These are phyloP conservation scores for Fagus sylvatica DNA, from an alignment of 306 rosid genomes.

Conservation along the genomic window DNA sequence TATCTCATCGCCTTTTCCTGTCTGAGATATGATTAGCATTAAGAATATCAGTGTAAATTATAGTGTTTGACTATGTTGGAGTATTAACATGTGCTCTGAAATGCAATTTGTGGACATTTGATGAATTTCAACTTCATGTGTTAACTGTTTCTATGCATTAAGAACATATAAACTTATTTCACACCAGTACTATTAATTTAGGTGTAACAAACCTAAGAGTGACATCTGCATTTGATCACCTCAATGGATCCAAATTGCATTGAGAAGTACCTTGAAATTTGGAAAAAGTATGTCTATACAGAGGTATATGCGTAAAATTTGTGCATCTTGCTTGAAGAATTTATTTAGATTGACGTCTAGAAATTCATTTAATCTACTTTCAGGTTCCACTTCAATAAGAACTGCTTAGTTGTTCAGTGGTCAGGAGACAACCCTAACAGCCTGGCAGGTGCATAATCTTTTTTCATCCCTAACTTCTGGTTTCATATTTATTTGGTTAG, in stretches of 20 bases:
- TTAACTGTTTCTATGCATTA: conserved; percentile 10
- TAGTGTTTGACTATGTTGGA: neutral
- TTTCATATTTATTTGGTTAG: neutral
- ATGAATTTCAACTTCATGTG: neutral
- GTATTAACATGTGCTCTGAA: neutral
- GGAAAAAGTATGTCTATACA: conserved; percentile 3
- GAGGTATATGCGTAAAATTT: too few species aligned
- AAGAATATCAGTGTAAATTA: neutral
- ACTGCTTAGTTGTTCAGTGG: conserved; percentile 85
- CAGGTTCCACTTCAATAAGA: conserved; percentile 70
- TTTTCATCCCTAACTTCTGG: conserved; percentile 15
- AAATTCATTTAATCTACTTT: neutral
- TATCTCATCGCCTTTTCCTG: neutral
- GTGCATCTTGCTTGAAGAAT: neutral
- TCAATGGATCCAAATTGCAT: neutral
- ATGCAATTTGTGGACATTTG: neutral
- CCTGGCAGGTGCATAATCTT: conserved; percentile 70
- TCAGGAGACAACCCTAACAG: conserved; percentile 99
- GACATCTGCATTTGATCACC: conserved; percentile 7
- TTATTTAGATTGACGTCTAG: conserved; percentile 1
- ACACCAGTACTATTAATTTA: neutral
- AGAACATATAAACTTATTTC: conserved; percentile 11
- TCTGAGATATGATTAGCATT: neutral
- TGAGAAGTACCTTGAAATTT: neutral
- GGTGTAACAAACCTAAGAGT: conserved; percentile 8